Base-by-base conservation (phyloP, 176 grass and related monocot species). In the Rhynchospora breviuscula region DNA sequence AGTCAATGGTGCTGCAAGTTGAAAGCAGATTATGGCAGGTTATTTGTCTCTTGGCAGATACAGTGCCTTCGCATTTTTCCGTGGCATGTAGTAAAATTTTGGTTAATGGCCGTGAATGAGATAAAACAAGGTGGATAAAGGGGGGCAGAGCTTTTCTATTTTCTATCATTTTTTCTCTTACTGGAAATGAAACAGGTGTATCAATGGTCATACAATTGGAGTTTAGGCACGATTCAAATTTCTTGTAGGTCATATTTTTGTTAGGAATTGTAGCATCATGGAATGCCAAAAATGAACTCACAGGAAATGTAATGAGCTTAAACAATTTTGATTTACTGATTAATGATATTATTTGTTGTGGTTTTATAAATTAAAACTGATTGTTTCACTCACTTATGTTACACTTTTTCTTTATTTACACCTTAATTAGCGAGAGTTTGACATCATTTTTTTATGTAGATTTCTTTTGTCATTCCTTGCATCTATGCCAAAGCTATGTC, bases 321-420 rank as follows among this genome's bases (percentile, higher is more conserved):
- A 78, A 57, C 73, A 78, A 29, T 57, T 78, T 78, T 78, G 73
- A 17, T 71, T 46, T 71, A 46, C 18, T 78, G 51, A 78, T 78
- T 78, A 57, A 54, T 77, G 56, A 31, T 8, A 77, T 7, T 6
- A 56, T 77, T 31, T 77, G 14, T 57, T 56, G 73, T 54, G 73
- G 12, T 56, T 77, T 54, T 57, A 31, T 17, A 18, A 33, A 56
- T 78, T 57, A 49, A 17, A 23, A 35, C 51, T 57, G 25, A 17
- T 78, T 54, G 72, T 31, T 78, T 78, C n/a, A 31, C 47, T 10
- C 8, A 17, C 14, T 3, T 33, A 17, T 57, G 23, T 56, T 77
- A 49, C 22, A 68, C 1, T 4, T 22, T 23, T 49, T 7, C 12
- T 49, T 48, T 19, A 47, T 47, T 51, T 29, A 21, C 11, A 51